Percentiles rank a stretch among this genome's conserved stretches.
phyloP scores from a whole-genome alignment of 1,284 basidiomycete species.

The Apiotrichum sp. region DNA sequence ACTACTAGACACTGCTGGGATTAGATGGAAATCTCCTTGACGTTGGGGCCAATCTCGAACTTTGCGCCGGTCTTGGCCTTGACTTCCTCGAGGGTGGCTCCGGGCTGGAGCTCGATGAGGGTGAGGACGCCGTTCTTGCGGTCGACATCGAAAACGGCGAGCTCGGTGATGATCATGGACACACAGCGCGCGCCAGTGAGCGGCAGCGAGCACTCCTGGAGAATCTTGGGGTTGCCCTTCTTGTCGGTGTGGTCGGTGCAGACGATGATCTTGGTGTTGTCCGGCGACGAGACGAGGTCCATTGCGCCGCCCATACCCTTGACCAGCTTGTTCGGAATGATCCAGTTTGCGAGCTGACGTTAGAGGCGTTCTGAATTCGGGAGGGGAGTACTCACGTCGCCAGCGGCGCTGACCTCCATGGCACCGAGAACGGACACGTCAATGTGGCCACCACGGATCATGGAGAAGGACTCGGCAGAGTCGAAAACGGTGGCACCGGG shows the following conservation, averaged over 20 bases:
- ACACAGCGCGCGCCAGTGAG: conserved; percentile 79
- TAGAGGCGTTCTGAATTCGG: too few species aligned
- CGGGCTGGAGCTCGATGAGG: conserved; percentile 72
- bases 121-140: conserved; percentile 63
- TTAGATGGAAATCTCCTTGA: conserved; percentile 2
- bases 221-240: conserved; percentile 78
- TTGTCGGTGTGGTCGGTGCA: conserved; percentile 61
- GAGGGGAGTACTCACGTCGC: conserved; percentile 57
- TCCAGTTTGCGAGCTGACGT: conserved; percentile 85
- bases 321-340: conserved; percentile 85
- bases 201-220: conserved; percentile 72
- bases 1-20: neutral
- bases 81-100: conserved; percentile 71
- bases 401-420: conserved; percentile 67
- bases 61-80: conserved; percentile 68
- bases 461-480: conserved; percentile 83
- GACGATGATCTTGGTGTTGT: conserved; percentile 65
- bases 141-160: conserved; percentile 78
- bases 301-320: conserved; percentile 91
- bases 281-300: conserved; percentile 47
- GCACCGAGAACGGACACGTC: conserved; percentile 74
- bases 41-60: conserved; percentile 1
- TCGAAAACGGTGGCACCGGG: conserved; percentile 88
- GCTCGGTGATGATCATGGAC: conserved; percentile 82
- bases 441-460: conserved; percentile 91